These are phyloP conservation scores for Stagonosporopsis cucurbitacearum DNA, from an alignment of 2,329 filamentous ascomycete species.

Conservation along the genomic window DNA sequence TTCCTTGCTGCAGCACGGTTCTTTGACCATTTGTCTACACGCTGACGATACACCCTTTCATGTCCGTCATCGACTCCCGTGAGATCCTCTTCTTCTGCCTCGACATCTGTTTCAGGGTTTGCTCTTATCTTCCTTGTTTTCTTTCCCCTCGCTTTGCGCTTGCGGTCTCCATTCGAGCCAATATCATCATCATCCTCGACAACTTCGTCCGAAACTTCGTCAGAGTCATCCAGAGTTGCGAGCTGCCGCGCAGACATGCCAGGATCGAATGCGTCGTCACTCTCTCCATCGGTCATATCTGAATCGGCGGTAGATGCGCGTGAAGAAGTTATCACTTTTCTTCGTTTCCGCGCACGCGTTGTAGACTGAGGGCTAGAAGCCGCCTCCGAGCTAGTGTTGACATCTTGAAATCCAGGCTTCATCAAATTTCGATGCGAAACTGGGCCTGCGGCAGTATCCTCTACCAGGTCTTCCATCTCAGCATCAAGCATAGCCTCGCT, in stretches of 20 bases:
- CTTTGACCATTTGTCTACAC: conserved; percentile 77
- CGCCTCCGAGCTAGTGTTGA: conserved; percentile 36
- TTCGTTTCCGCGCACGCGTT: conserved; percentile 50
- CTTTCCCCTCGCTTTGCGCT: conserved; percentile 47
- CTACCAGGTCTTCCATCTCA: conserved; percentile 70
- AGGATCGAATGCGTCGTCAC: conserved; percentile 52
- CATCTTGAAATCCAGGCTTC: conserved; percentile 55
- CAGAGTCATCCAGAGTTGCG: conserved; percentile 49
- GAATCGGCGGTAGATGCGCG: conserved; percentile 26
- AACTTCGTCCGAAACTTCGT: conserved; percentile 42
- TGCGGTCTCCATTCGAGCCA: conserved; percentile 32
- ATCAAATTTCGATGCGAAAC: conserved; percentile 57
- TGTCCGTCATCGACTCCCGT: conserved; percentile 85
- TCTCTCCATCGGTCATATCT: conserved; percentile 40
- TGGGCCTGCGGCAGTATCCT: conserved; percentile 50
- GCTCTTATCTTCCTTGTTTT: conserved; percentile 32
- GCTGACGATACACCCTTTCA: conserved; percentile 76
- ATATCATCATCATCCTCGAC: conserved; percentile 50
- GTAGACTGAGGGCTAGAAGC: conserved; percentile 38
- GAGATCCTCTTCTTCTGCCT: conserved; percentile 60
- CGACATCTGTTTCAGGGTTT: conserved; percentile 22
- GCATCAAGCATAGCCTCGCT: conserved; percentile 81
- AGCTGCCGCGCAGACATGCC: conserved; percentile 49
- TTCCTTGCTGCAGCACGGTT: conserved; percentile 66
- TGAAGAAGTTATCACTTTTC: conserved; percentile 34